These are phyloP conservation scores for Guadua angustifolia DNA, from an alignment of 176 grass and related monocot genomes.

Conservation along the genomic window DNA sequence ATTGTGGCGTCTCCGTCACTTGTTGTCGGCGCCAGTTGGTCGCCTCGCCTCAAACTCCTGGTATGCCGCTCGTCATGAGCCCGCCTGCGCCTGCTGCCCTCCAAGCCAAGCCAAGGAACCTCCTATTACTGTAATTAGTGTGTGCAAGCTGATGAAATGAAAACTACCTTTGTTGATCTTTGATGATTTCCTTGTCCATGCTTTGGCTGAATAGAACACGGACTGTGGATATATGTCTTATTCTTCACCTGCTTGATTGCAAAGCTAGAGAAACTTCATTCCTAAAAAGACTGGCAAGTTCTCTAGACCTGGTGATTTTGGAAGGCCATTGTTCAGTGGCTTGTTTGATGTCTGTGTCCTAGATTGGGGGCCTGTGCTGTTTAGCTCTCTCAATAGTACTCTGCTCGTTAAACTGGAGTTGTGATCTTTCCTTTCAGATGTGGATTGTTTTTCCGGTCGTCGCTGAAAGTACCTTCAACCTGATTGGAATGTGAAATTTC, in stretches of 20 bases:
- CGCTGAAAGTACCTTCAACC: slow-evolving; percentile 16
- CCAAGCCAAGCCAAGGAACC: background rate
- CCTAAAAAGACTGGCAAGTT: slow-evolving; percentile 55
- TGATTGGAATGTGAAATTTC: slow-evolving; percentile 34
- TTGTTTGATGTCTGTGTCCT: slow-evolving; percentile 38
- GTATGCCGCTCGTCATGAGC: no score
- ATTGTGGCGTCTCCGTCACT: no score
- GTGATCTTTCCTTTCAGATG: slow-evolving; percentile 42
- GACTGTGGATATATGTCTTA: slow-evolving; percentile 57
- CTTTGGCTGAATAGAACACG: slow-evolving; percentile 81
- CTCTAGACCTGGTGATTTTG: slow-evolving; percentile 49
- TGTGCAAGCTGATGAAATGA: slow-evolving; percentile 29
- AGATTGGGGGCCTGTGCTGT: slow-evolving; percentile 36
- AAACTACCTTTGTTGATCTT: slow-evolving; percentile 77
- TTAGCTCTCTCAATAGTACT: slow-evolving; percentile 46
- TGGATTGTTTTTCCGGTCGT: slow-evolving; percentile 24
- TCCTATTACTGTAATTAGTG: slow-evolving; percentile 26
- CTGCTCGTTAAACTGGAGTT: slow-evolving; percentile 31
- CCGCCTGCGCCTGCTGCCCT: no score
- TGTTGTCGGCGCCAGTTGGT: no score
- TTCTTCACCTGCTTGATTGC: no score
- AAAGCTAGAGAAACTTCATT: slow-evolving; percentile 46
- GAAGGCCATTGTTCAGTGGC: slow-evolving; percentile 41
- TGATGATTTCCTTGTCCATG: slow-evolving; percentile 69
- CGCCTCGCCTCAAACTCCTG: no score